phyloP scores from a whole-genome alignment of 1,284 basidiomycete species.

The Trametes hirsuta region DNA sequence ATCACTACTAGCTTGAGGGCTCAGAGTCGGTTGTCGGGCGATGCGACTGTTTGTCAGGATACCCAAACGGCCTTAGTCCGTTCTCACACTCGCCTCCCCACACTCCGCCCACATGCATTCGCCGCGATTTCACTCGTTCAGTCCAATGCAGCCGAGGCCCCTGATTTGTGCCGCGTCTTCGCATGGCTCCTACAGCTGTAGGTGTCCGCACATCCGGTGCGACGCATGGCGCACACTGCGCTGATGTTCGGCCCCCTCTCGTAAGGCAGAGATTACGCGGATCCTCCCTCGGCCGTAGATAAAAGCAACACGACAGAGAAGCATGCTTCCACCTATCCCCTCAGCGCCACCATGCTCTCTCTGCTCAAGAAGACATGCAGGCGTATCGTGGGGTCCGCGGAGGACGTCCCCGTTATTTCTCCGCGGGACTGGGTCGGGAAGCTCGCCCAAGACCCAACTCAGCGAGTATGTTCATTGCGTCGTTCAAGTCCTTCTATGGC shows the following conservation, averaged over 20 bases:
- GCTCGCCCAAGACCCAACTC: constrained; percentile 44
- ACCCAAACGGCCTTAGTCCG: neutral
- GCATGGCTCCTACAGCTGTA: constrained; percentile 4
- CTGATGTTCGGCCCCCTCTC: constrained; percentile 19
- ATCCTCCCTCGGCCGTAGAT: neutral
- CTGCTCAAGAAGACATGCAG: constrained; percentile 54
- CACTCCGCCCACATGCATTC: constrained; percentile 18
- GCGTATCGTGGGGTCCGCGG: constrained; percentile 59
- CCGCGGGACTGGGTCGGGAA: constrained; percentile 51
- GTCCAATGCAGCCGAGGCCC: constrained; percentile 3
- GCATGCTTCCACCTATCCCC: constrained; percentile 10
- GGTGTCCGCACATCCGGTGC: constrained; percentile 11
- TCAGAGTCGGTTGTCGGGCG: constrained; percentile 7
- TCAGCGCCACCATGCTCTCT: constrained; percentile 39
- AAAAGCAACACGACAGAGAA: constrained; percentile 7
- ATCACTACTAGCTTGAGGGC: constrained; percentile 16
- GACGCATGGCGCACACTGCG: constrained; percentile 10
- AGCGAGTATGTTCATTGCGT: constrained; percentile 20
- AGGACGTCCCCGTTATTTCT: constrained; percentile 57
- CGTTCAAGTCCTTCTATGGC: neutral
- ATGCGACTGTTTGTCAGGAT: constrained; percentile 15
- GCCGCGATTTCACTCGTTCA: constrained; percentile 23
- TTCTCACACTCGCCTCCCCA: constrained; percentile 20
- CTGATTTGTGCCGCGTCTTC: constrained; percentile 10
- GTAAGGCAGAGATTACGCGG: constrained; percentile 17